These are phyloP conservation scores for Tephrocybe sp. DNA, from an alignment of 768 basidiomycete genomes.

Conservation along the genomic window DNA sequence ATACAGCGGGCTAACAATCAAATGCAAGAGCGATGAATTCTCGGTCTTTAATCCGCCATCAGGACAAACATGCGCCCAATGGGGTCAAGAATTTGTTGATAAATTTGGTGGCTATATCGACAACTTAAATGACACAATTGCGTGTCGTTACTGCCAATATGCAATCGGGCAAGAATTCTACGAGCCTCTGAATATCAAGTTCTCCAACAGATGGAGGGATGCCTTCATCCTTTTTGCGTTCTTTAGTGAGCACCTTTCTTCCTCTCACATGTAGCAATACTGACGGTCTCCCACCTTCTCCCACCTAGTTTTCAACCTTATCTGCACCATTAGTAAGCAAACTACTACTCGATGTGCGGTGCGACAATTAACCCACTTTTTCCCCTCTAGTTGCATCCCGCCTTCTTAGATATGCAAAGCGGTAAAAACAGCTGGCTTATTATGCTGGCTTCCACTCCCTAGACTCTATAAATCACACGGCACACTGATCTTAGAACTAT, in stretches of 20 bases:
- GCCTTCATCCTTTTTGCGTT: constrained; percentile 63
- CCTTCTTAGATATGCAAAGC: constrained; percentile 68
- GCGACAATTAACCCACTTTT: constrained; percentile 14
- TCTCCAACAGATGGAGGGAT: constrained; percentile 63
- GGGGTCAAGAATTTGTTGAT: constrained; percentile 66
- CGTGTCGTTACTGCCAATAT: constrained; percentile 76
- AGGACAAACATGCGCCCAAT: constrained; percentile 68
- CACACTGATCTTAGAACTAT: too few relatives aligned
- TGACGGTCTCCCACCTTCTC: not conserved
- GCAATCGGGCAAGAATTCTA: constrained; percentile 68
- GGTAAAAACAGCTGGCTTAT: constrained; percentile 28
- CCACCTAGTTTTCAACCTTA: constrained; percentile 63
- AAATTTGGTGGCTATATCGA: constrained; percentile 72
- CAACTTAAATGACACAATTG: constrained; percentile 54
- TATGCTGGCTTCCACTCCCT: not conserved
- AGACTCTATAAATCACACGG: too few relatives aligned
- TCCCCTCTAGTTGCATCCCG: constrained; percentile 54
- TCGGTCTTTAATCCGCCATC: constrained; percentile 67
- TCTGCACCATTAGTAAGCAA: constrained; percentile 48
- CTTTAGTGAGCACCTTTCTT: constrained; percentile 38
- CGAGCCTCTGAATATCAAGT: constrained; percentile 63
- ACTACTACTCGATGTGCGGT: constrained; percentile 3
- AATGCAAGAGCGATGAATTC: constrained; percentile 69
- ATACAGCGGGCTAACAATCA: constrained; percentile 59
- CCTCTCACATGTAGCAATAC: not conserved